A percentile compares a stretch with the other conserved stretches of the same genome.
These are phyloP conservation scores for Castanospermum australe DNA, from an alignment of 306 rosid genomes.

Conservation along the genomic window DNA sequence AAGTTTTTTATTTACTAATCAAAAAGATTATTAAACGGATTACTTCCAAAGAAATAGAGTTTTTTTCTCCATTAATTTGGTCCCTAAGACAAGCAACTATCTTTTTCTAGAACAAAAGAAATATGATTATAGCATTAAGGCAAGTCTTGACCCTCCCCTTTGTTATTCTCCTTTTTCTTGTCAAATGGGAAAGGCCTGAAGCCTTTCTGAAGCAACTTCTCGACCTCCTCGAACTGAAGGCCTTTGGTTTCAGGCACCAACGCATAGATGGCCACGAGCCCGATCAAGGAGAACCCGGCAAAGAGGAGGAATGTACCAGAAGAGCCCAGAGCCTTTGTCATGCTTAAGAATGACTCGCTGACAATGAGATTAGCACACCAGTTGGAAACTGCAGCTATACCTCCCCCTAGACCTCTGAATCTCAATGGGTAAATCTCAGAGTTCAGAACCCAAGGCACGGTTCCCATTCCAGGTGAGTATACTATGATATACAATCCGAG, in stretches of 20 bases:
- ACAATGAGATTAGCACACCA: conserved; percentile 73
- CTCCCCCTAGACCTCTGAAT: conserved; percentile 78
- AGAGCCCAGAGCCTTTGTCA: conserved; percentile 53
- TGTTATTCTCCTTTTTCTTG: neutral
- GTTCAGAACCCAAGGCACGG: conserved; percentile 82
- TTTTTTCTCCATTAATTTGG: too few species aligned
- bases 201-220: conserved; percentile 52
- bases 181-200: conserved; percentile 35
- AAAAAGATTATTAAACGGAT: too few species aligned
- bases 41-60: too few species aligned
- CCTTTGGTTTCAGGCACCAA: conserved; percentile 83
- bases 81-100: neutral
- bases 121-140: neutral
- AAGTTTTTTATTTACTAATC: too few species aligned
- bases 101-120: neutral
- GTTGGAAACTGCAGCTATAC: conserved; percentile 82
- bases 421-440: conserved; percentile 81
- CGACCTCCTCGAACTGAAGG: conserved; percentile 65
- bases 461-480: conserved; percentile 87
- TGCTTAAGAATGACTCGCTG: conserved; percentile 64
- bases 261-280: conserved; percentile 46
- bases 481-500: conserved; percentile 62
- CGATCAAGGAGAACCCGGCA: conserved; percentile 54
- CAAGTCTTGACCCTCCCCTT: neutral
- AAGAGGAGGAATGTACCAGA: conserved; percentile 73